Percentiles rank a stretch among this genome's conserved stretches.
Conservation (phyloP, 257 asterid species). For the Penstemon barbatus region DNA sequence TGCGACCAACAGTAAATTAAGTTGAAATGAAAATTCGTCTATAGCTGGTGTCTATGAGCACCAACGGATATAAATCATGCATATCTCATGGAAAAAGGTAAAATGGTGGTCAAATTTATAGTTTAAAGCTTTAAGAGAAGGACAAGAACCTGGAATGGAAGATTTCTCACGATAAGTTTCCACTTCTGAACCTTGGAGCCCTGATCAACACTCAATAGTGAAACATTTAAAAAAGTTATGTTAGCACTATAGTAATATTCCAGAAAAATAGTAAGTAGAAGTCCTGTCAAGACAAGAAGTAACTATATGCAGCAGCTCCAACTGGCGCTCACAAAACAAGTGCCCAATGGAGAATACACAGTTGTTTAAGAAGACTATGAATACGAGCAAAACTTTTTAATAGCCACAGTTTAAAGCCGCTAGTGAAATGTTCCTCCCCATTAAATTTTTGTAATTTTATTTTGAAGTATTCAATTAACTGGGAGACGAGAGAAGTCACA, state of each 20-base stretch:
- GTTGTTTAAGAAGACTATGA: too few relatives aligned
- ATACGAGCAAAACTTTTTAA: too few relatives aligned
- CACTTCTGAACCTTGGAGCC: constrained; percentile 92
- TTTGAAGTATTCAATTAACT: too few relatives aligned
- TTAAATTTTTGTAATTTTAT: too few relatives aligned
- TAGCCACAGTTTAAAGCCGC: too few relatives aligned
- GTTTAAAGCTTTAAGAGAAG: constrained; percentile 20
- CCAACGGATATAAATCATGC: constrained; percentile 9
- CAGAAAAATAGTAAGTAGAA: constrained; percentile 10
- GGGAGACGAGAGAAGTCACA: too few relatives aligned
- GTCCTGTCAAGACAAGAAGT: constrained; percentile 14
- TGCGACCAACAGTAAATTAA: constrained; percentile 39
- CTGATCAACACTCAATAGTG: constrained; percentile 45
- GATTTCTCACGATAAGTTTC: constrained; percentile 92
- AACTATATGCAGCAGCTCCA: not conserved
- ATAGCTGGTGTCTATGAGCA: not conserved
- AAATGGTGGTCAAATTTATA: constrained; percentile 3
- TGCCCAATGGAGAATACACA: too few relatives aligned
- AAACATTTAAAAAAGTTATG: constrained; percentile 10
- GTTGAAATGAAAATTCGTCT: constrained; percentile 18
- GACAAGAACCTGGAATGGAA: constrained; percentile 80
- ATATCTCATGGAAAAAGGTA: not conserved
- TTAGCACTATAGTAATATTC: not conserved
- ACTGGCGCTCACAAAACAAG: not conserved
- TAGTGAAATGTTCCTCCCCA: too few relatives aligned